These are phyloP conservation scores for Trametes pubescens DNA, from an alignment of 1,284 basidiomycete species.

Conservation along the genomic window DNA sequence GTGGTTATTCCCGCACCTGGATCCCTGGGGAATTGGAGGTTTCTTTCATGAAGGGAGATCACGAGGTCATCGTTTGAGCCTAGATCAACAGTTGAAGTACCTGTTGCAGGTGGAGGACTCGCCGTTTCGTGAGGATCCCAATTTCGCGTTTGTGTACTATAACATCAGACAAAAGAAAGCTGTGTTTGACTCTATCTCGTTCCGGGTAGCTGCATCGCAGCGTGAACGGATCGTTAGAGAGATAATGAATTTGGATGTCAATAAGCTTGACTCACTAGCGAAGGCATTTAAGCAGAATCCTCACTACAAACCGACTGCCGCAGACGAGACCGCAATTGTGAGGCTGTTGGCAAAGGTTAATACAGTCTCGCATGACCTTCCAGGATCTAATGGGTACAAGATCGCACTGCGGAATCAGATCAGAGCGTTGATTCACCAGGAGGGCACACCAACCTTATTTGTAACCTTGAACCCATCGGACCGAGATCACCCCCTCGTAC, in stretches of 20 bases:
- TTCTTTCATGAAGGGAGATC: too few species aligned
- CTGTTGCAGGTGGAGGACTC: background rate
- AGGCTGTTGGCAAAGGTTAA: background rate
- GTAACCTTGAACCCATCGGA: conserved; percentile 7
- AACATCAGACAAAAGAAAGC: background rate
- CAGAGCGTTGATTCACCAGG: background rate
- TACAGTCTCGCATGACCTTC: background rate
- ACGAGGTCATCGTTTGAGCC: too few species aligned
- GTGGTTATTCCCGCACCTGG: conserved; percentile 27
- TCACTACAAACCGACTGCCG: background rate
- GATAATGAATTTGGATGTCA: background rate
- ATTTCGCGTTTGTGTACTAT: conserved; percentile 4
- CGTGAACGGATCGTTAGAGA: background rate
- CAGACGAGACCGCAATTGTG: background rate
- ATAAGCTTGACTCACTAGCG: too few species aligned
- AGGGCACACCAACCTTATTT: conserved; percentile 10
- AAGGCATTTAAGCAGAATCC: too few species aligned
- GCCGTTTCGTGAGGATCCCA: background rate
- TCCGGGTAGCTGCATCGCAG: background rate
- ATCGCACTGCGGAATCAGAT: conserved; percentile 4
- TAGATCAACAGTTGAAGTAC: background rate
- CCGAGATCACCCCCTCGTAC: background rate
- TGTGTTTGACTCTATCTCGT: background rate
- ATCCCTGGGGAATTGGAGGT: background rate
- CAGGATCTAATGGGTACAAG: conserved; percentile 7